These are phyloP conservation scores for Pseudotulostoma volvatum DNA, from an alignment of 495 filamentous ascomycete species.

Conservation along the genomic window DNA sequence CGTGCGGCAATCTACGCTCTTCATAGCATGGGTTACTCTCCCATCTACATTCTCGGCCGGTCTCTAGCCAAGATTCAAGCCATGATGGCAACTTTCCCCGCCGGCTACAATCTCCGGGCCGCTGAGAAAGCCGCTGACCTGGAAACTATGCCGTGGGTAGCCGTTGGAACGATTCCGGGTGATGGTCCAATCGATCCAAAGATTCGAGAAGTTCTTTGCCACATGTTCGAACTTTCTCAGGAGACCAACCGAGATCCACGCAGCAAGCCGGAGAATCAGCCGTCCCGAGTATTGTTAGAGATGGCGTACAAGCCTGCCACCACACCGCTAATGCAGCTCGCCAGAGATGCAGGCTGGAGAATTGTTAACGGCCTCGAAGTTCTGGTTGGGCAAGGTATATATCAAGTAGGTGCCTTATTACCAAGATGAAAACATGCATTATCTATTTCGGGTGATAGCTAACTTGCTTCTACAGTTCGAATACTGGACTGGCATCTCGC, in stretches of 20 bases:
- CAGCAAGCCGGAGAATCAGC: conserved; percentile 12
- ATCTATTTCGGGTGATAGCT: conserved; percentile 7
- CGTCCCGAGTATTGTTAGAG: conserved; percentile 55
- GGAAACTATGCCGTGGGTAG: conserved; percentile 43
- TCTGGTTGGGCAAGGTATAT: conserved; percentile 73
- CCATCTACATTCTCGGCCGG: conserved; percentile 78
- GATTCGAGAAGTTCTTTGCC: conserved; percentile 50
- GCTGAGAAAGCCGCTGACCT: conserved; percentile 37
- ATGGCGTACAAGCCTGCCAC: conserved; percentile 89
- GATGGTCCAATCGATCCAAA: conserved; percentile 64
- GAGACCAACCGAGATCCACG: conserved; percentile 21
- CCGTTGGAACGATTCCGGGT: conserved; percentile 82
- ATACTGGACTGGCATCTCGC: conserved; percentile 63
- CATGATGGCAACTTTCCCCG: conserved; percentile 58
- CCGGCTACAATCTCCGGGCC: conserved; percentile 53
- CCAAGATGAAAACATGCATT: not conserved
- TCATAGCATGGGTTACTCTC: conserved; percentile 63
- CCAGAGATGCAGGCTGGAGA: conserved; percentile 65
- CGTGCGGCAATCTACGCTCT: conserved; percentile 83
- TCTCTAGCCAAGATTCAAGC: conserved; percentile 46
- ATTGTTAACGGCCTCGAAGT: conserved; percentile 81
- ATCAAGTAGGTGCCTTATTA: conserved; percentile 30
- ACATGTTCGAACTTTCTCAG: conserved; percentile 41
- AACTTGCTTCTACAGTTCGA: conserved; percentile 36
- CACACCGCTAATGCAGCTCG: conserved; percentile 75